phyloP scores from a whole-genome alignment of 352 stramenopile species.

The Phytophthora fragariae region DNA sequence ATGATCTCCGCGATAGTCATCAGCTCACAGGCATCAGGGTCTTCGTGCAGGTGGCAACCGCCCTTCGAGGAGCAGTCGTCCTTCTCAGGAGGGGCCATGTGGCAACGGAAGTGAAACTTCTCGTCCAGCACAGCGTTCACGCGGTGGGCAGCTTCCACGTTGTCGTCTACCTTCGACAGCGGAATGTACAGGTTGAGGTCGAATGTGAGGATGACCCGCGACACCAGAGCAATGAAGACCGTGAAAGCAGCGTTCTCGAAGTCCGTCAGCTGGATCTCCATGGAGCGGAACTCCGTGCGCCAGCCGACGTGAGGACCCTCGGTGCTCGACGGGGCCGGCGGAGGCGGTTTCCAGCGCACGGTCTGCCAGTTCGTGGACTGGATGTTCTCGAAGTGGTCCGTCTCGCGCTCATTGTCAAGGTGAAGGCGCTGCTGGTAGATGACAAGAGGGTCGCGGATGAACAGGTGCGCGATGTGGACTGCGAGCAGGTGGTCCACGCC shows the following conservation, averaged over 20 bases:
- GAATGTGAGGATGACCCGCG: slow-evolving; percentile 98
- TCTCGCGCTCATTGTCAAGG: slow-evolving; percentile 81
- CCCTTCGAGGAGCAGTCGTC: slow-evolving; percentile 63
- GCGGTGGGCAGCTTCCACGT: slow-evolving; percentile 98
- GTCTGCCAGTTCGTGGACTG: slow-evolving; percentile 99
- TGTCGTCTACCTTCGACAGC: slow-evolving; percentile 98
- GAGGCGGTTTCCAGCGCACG: slow-evolving; percentile 99
- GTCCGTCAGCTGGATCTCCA: slow-evolving; percentile 99
- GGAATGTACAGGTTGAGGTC: slow-evolving; percentile 99
- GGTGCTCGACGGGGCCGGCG: slow-evolving; percentile 57
- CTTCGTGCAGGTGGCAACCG: slow-evolving; percentile 62
- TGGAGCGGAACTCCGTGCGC: slow-evolving; percentile 96
- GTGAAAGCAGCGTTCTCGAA: slow-evolving; percentile 99
- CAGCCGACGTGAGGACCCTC: slow-evolving; percentile 77
- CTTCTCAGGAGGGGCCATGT: slow-evolving; percentile 91
- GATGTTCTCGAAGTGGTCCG: slow-evolving; percentile 99
- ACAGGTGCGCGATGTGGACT: slow-evolving; percentile 98
- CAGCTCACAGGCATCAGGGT: slow-evolving; percentile 86
- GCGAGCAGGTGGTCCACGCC: slow-evolving; percentile 96
- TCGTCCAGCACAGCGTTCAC: slow-evolving; percentile 95
- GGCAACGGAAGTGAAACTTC: slow-evolving; percentile 98
- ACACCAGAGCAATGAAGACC: slow-evolving; percentile 98
- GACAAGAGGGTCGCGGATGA: slow-evolving; percentile 98
- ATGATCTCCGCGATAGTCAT: slow-evolving; percentile 99
- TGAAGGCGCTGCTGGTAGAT: slow-evolving; percentile 93